Conservation (phyloP, 176 grass and related monocot genomes). For the Tuctoria greenei region DNA sequence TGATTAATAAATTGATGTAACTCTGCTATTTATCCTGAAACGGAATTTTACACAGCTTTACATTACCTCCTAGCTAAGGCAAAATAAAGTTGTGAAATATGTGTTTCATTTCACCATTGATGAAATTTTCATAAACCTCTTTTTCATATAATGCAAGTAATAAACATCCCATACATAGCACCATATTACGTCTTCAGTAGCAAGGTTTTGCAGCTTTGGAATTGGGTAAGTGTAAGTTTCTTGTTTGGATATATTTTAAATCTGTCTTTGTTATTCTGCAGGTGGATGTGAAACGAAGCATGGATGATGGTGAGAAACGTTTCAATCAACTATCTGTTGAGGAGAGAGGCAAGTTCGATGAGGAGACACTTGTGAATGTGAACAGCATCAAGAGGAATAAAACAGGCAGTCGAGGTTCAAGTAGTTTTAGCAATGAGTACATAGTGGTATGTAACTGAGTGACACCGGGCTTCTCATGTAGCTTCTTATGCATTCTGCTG, state of each 20-base stretch:
- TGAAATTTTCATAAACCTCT: not conserved
- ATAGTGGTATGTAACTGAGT: constrained; percentile 77
- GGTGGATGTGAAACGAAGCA: constrained; percentile 89
- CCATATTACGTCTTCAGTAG: constrained; percentile 14
- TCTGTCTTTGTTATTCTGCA: constrained; percentile 33
- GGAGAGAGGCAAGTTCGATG: constrained; percentile 98
- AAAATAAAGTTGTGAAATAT: not conserved
- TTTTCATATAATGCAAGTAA: not conserved
- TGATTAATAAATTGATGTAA: constrained; percentile 13
- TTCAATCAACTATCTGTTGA: constrained; percentile 99
- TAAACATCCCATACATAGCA: not conserved
- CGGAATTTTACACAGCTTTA: constrained; percentile 21
- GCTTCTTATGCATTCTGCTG: not conserved
- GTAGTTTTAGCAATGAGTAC: constrained; percentile 90
- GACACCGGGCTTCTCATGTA: not conserved
- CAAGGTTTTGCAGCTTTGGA: not conserved
- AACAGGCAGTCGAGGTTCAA: constrained; percentile 54
- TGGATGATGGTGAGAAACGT: constrained; percentile 88
- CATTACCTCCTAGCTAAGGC: not conserved
- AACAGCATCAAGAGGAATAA: constrained; percentile 96
- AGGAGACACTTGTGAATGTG: constrained; percentile 97
- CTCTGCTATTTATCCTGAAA: not conserved
- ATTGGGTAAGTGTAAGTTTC: not conserved
- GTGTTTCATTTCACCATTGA: not conserved
- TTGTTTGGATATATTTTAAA: constrained; percentile 10